phyloP scores from a whole-genome alignment of 2,329 filamentous ascomycete species.

The Fusarium lyarnte region DNA sequence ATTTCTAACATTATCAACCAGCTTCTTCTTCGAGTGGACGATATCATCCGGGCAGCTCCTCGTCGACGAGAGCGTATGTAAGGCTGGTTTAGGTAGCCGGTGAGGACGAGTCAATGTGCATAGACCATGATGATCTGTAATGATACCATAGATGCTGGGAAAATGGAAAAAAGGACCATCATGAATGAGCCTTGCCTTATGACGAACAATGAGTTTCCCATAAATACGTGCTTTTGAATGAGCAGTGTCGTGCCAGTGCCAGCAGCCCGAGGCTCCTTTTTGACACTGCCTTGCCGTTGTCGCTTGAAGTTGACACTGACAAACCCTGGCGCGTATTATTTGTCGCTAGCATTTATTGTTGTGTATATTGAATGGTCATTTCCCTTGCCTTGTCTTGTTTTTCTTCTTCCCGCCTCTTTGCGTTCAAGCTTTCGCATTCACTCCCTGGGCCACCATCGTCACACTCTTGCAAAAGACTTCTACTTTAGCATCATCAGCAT shows the following conservation, averaged over 20 bases:
- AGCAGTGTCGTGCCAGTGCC: constrained; percentile 22
- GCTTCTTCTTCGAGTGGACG: constrained; percentile 93
- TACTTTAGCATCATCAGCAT: neutral
- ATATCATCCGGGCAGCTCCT: constrained; percentile 95
- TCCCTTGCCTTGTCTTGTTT: neutral
- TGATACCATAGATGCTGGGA: constrained; percentile 51
- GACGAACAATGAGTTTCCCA: constrained; percentile 4
- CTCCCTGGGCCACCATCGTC: neutral
- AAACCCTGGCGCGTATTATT: neutral
- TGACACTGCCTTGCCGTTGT: neutral
- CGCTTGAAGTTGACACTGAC: neutral
- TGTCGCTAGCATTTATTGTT: neutral
- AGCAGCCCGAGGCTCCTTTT: neutral
- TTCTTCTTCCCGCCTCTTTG: neutral
- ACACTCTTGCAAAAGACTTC: neutral
- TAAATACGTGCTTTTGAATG: neutral
- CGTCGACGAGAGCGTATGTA: constrained; percentile 60
- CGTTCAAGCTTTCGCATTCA: neutral
- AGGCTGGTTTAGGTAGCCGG: constrained; percentile 31
- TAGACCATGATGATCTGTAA: constrained; percentile 50
- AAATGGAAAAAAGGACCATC: constrained; percentile 44
- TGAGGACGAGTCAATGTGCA: constrained; percentile 40
- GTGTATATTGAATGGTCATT: neutral
- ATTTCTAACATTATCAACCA: constrained; percentile 50
- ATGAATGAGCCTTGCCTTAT: constrained; percentile 37